Evolutionary conservation across 768 basidiomycete species (phyloP), one percentile per base, ranked within the genome.

Genomic region (Lactarius tabidus): DNA sequence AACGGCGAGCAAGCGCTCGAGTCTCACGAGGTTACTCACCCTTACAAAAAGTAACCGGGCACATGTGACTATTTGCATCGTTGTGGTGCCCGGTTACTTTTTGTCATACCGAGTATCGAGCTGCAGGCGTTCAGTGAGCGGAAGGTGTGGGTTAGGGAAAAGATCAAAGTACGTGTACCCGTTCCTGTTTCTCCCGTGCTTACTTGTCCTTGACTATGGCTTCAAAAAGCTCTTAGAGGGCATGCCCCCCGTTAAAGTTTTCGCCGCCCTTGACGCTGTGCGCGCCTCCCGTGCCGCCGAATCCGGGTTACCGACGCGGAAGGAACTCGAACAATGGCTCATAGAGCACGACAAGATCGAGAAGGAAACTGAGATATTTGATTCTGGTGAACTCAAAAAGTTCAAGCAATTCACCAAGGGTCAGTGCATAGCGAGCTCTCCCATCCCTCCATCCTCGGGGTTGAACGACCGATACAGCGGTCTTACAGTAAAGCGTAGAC

Each of bases 111-210:
- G n/a, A n/a, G n/a, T n/a, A 89, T 93, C 66, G 91, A 93, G 74
- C 80, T 93, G 62, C 88, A 92, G 76, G 84, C 86, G 23, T 93
- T 93, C 75, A 92, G 88, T 74, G 88, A 92, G 74, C 81, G 90
- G 75, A 92, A 91, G 77, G 85, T 81, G 62, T 95, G 93, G 93
- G 94, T 95, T 69, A 88, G 91, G 74, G 87, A 88, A 69, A 94
- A 93, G 81, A 93, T 88, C 70, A 87, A 85, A 77, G 93, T 88
- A 64, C 62, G 77, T 67, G 6, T 54, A 31, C 67, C 67, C 68
- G 64, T 56, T 61, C 53, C 17, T 14, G 64, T n/a, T 8, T 54
- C 20, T 38, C 14, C 23, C 18, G 14, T 26, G 4, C 41, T 26
- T 59, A 60, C 58, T 28, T 60, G 51, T 59, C 10, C 56, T 45